Base-by-base conservation (phyloP, 2,329 filamentous ascomycete genomes). In the Colletotrichum siamense region DNA sequence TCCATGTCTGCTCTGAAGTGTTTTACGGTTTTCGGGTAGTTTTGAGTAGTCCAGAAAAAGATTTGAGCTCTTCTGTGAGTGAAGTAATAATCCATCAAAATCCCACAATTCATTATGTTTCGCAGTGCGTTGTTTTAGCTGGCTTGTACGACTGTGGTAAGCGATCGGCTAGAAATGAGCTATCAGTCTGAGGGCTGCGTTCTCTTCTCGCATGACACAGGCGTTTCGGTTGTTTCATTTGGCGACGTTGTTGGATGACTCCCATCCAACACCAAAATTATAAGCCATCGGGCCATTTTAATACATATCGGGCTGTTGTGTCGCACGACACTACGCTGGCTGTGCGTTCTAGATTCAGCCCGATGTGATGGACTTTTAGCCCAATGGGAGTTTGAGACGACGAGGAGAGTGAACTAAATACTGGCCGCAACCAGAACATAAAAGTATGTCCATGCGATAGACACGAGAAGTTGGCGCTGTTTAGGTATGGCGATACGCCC, bases 351-450 rank as follows among this genome's bases (percentile, higher is more conserved):
- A 44, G 18, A 44, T 44, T 44, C 18, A 44, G 39, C 39, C 39
- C 39, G 18, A 44, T n/a, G 5, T 10, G 3, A n/a, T 44, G 4
- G 0, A n/a, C 0, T 44, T 5, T n/a, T n/a, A 8, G 8, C 8
- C 39, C 39, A 44, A 44, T 44, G 8, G 16, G 39, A 9, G 18
- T 10, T 44, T 3, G 16, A 44, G 16, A 44, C 39, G 5, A n/a
- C 1, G 8, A 10, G 39, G 18, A 44, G 2, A n/a, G 8, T 6
- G 39, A 44, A 10, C 39, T 10, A 44, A 10, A n/a, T n/a, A 44
- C 39, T 44, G 39, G 39, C 16, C 16, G 8, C 16, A 18, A 10
- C 39, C 8, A 44, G 9, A n/a, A n/a, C 39, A 44, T 44, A 44
- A n/a, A 44, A n/a, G 18, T 44, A n/a, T 6, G 18, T 18, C 39